These are phyloP conservation scores for Scenedesmus sp. DNA, from an alignment of 163 green algal species.

Conservation along the genomic window DNA sequence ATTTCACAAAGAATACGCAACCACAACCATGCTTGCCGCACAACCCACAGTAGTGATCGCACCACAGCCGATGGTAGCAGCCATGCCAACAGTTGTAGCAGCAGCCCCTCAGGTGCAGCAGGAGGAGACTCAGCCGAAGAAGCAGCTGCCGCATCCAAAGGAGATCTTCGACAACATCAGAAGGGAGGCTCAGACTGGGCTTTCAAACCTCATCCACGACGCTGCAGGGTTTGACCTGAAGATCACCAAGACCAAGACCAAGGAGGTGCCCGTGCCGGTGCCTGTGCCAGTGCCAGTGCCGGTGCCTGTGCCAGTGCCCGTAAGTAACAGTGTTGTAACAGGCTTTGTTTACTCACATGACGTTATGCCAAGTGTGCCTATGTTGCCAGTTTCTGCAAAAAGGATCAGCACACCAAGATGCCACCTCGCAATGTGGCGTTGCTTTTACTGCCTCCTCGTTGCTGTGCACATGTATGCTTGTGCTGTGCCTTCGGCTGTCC, in stretches of 20 bases:
- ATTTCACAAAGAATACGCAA: conserved; percentile 1
- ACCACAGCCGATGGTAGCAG: conserved; percentile 17
- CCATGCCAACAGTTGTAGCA: conserved; percentile 11
- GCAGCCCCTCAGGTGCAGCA: neutral
- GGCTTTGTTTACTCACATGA: too few species aligned
- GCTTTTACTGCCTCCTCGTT: too few species aligned
- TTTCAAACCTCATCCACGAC: conserved; percentile 4
- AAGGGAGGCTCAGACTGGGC: neutral
- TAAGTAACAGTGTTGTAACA: neutral
- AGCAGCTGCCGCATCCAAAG: neutral
- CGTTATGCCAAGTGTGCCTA: too few species aligned
- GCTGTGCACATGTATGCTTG: too few species aligned
- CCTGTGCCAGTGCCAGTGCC: conserved; percentile 20
- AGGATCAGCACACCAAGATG: too few species aligned
- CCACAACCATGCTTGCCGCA: conserved; percentile 28
- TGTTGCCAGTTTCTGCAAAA: too few species aligned
- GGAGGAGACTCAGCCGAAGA: neutral
- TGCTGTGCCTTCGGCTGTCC: too few species aligned
- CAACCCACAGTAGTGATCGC: conserved; percentile 28
- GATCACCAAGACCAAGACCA: neutral
- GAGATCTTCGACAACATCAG: neutral
- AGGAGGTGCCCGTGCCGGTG: conserved; percentile 23
- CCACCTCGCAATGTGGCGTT: too few species aligned
- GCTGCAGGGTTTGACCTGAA: neutral
- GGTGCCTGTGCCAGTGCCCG: conserved; percentile 9